Percentiles rank a stretch among this genome's conserved stretches.
phyloP scores from a whole-genome alignment of 257 asterid genomes.

The Lycium ferocissimum region DNA sequence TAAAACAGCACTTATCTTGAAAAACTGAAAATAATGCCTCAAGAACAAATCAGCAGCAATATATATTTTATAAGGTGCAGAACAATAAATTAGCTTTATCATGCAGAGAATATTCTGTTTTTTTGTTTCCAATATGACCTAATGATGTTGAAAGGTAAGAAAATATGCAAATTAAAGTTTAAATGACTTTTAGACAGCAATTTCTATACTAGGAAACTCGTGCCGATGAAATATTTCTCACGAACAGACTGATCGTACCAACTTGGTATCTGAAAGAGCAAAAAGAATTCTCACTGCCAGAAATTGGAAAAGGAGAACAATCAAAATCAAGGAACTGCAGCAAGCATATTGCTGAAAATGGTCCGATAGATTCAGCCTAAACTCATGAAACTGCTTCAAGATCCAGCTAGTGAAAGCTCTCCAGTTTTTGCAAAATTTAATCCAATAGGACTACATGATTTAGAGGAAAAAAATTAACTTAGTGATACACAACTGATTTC shows the following conservation, averaged over 20 bases:
- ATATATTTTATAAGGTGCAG: not conserved
- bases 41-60: not conserved
- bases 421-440: not conserved
- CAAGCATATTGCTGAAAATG: not conserved
- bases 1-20: not conserved
- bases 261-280: not conserved
- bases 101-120: not conserved
- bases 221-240: conserved; percentile 16
- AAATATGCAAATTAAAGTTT: not conserved
- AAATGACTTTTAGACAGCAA: not conserved
- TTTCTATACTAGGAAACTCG: not conserved
- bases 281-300: not conserved
- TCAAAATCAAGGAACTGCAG: not conserved
- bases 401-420: not conserved
- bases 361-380: not conserved
- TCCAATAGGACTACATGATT: not conserved
- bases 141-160: not conserved
- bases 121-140: not conserved
- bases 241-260: not conserved
- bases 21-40: not conserved
- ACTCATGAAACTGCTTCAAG: conserved; percentile 11
- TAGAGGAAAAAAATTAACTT: not conserved
- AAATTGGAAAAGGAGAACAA: not conserved
- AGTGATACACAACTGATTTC: conserved; percentile 2
- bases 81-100: not conserved